Evolutionary conservation across 495 filamentous ascomycete genomes (phyloP), one percentile per base, ranked within the genome.

Genomic region (Aspergillus wentii): DNA sequence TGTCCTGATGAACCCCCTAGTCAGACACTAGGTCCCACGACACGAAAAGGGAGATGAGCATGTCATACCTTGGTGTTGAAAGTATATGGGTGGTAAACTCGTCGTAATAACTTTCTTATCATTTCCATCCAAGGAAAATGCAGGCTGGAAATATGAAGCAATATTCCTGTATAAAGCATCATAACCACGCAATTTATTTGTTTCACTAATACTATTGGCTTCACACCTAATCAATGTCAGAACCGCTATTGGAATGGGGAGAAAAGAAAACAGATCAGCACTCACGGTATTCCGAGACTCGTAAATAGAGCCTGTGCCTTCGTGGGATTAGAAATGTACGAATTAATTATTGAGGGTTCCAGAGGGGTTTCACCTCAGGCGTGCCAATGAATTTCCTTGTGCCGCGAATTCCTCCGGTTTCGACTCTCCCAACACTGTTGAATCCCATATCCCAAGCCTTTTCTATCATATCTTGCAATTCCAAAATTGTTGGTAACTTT

Each of bases 321-420:
- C 29, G 14, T 17, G 18, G 31, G 23, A 30, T 39, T 55, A 57
- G 48, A 20, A 19, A 28, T 33, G 11, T 18, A 30, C 15, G 26
- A 23, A 41, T 17, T 16, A 35, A 6, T 20, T 14, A 28, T 19
- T 15, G n/a, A 33, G 32, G 31, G 17, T 8, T 17, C 7, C n/a
- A 50, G 26, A 35, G 1, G 8, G 4, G 25, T 51, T 62, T 47
- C 54, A 89, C 88, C 72, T 98, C 92, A 15, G 88, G 80, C 4
- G 92, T 96, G 34, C 92, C 92, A 57, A 98, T 96, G 48, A 90
- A 98, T 52, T 96, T 97, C 20, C 92, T 76, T 0, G 92, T 96
- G 3, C 86, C 85, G 35, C 65, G 74, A 45, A 98, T 84, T 2
- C 88, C 88, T 10, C 92, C 91, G 2, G 92, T 96, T 60, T 97